Evolutionary conservation across 345 rosid species (phyloP).

Genomic region (Moricandia arvensis): DNA sequence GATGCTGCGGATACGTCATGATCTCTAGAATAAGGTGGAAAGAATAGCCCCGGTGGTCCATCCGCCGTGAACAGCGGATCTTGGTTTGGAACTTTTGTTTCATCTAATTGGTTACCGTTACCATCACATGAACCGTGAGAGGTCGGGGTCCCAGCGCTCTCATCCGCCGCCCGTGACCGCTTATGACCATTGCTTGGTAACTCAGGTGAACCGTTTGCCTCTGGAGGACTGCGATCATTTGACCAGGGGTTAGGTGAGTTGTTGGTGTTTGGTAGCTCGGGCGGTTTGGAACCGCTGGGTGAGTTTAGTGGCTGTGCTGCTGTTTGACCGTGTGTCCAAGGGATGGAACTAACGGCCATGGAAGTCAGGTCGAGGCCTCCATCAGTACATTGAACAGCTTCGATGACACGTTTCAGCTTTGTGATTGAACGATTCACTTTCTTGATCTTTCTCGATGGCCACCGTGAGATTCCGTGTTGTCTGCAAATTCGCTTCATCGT

Average conservation of each 20-base stretch:
- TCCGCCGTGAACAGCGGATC: slow-evolving; percentile 39
- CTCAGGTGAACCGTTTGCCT: slow-evolving; percentile 45
- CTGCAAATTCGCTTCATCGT: slow-evolving; percentile 99
- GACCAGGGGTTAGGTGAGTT: slow-evolving; percentile 45
- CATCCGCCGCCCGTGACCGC: slow-evolving; percentile 40
- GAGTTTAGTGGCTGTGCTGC: slow-evolving; percentile 51
- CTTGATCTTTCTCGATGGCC: slow-evolving; percentile 98
- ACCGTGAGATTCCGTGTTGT: slow-evolving; percentile 91
- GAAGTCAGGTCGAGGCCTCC: slow-evolving; percentile 63
- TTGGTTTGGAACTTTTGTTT: slow-evolving; percentile 43
- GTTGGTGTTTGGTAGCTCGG: slow-evolving; percentile 28
- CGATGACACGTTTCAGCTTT: slow-evolving; percentile 78
- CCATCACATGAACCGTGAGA: slow-evolving; percentile 84
- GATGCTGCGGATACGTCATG: slow-evolving; percentile 40
- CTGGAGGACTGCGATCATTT: slow-evolving; percentile 43
- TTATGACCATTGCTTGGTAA: slow-evolving; percentile 42
- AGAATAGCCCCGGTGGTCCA: slow-evolving; percentile 44
- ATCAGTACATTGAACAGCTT: slow-evolving; percentile 81
- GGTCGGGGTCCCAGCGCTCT: slow-evolving; percentile 71
- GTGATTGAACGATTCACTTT: slow-evolving; percentile 88
- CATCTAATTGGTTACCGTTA: slow-evolving; percentile 59
- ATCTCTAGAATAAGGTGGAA: slow-evolving; percentile 41
- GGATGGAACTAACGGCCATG: slow-evolving; percentile 63
- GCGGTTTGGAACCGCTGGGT: slow-evolving; percentile 34
- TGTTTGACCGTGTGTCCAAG: slow-evolving; percentile 65